phyloP scores from a whole-genome alignment of 148 eudicot species.

The Vaccinium macrocarpon region DNA sequence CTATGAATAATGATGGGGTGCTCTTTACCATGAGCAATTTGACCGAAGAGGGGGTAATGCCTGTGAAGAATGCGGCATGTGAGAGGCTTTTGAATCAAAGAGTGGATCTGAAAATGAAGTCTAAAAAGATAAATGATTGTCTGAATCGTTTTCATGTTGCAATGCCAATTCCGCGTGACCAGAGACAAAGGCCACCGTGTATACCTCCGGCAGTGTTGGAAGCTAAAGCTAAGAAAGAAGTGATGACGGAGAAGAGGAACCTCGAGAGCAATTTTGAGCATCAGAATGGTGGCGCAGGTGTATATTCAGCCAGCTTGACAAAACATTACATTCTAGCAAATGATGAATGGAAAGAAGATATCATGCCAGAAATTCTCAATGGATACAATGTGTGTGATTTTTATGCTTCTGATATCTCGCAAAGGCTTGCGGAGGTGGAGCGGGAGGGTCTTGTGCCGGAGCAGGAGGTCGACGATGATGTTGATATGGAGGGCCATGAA shows the following conservation, averaged over 20 bases:
- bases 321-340: conserved; percentile 74
- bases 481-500: conserved; percentile 71
- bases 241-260: conserved; percentile 50
- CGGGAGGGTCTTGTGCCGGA: conserved; percentile 63
- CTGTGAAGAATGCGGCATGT: no score
- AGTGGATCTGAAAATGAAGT: no score
- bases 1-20: no score
- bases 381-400: no score
- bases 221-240: conserved; percentile 61
- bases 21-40: no score
- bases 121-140: conserved; percentile 34
- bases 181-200: conserved; percentile 65
- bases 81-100: no score
- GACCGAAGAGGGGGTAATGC: no score
- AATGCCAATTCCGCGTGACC: conserved; percentile 76
- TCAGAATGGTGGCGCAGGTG: conserved; percentile 96
- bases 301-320: conserved; percentile 81
- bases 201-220: conserved; percentile 77
- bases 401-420: conserved; percentile 14
- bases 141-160: conserved; percentile 91
- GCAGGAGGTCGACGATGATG: conserved; percentile 60
- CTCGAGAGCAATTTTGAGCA: conserved; percentile 78
- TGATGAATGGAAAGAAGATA: conserved; percentile 90
- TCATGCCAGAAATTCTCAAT: conserved; percentile 39
- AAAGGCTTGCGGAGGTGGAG: conserved; percentile 87